Conservation (phyloP, 805 yeast genomes). For the Saccharomycodes ludwigii region DNA sequence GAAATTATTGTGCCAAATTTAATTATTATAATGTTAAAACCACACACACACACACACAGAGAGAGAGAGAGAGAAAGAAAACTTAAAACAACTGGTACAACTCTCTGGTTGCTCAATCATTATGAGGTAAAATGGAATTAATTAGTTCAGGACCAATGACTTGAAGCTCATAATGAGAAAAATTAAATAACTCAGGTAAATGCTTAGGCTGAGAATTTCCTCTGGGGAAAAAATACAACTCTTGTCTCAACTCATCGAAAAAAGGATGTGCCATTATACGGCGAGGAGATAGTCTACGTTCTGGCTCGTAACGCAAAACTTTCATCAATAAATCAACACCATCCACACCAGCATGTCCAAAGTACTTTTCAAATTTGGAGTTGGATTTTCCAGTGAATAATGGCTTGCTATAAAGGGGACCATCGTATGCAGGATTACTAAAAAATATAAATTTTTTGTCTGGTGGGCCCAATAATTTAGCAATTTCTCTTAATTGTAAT, state of each 20-base stretch:
- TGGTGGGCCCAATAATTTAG: conserved; percentile 87
- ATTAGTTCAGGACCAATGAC: conserved; percentile 22
- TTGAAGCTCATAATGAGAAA: conserved; percentile 57
- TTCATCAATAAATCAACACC: conserved; percentile 77
- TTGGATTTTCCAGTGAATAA: conserved; percentile 43
- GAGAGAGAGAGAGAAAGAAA: too few relatives aligned
- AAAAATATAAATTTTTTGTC: conserved; percentile 56
- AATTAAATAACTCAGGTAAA: conserved; percentile 46
- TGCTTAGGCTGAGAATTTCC: conserved; percentile 32
- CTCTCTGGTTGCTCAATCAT: too few relatives aligned
- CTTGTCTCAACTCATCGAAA: conserved; percentile 71
- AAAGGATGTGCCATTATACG: conserved; percentile 79
- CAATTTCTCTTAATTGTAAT: conserved; percentile 79
- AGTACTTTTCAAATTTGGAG: conserved; percentile 50
- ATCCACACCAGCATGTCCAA: conserved; percentile 68
- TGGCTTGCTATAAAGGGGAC: conserved; percentile 59
- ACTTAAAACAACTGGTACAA: too few relatives aligned
- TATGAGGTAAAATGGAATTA: too few relatives aligned
- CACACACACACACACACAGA: too few relatives aligned
- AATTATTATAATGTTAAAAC: too few relatives aligned
- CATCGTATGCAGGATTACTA: conserved; percentile 64
- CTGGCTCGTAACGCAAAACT: conserved; percentile 85
- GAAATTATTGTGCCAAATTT: too few relatives aligned
- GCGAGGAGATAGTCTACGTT: conserved; percentile 64
- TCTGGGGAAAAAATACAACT: conserved; percentile 41